Conservation (phyloP, 305 asterid species). For the Solanum hybrid region DNA sequence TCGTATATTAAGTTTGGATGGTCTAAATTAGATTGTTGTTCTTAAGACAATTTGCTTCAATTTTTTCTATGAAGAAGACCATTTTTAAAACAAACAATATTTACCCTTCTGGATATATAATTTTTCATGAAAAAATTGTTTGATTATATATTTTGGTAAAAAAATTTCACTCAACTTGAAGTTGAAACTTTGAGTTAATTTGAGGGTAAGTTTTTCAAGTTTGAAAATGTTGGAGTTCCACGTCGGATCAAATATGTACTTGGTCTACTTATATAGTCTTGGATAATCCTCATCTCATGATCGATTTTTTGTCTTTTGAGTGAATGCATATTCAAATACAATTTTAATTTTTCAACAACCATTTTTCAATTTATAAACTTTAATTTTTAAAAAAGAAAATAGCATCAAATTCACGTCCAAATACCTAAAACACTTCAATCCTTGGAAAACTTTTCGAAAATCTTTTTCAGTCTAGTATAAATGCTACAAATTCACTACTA, state of each 20-base stretch:
- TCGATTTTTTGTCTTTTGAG: rapidly evolving
- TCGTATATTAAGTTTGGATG: not conserved
- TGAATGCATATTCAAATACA: not conserved
- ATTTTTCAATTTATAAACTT: not conserved
- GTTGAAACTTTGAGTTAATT: not conserved
- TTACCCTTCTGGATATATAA: not conserved
- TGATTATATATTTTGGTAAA: not conserved
- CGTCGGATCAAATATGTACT: not conserved
- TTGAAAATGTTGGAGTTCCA: not conserved
- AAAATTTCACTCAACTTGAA: not conserved
- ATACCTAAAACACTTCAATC: not conserved
- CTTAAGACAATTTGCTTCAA: not conserved
- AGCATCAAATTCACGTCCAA: not conserved
- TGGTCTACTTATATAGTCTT: not conserved
- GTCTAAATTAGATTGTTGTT: not conserved
- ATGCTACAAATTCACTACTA: not conserved
- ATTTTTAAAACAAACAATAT: not conserved
- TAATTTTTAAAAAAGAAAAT: not conserved
- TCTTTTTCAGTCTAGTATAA: not conserved
- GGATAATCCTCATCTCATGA: not conserved
- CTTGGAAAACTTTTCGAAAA: not conserved
- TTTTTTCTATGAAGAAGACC: not conserved
- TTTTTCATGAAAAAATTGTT: not conserved
- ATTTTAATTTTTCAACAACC: not conserved
- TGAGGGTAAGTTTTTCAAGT: not conserved